Conservation (phyloP, 2,329 filamentous ascomycete species). For the Neonectria punicea region DNA sequence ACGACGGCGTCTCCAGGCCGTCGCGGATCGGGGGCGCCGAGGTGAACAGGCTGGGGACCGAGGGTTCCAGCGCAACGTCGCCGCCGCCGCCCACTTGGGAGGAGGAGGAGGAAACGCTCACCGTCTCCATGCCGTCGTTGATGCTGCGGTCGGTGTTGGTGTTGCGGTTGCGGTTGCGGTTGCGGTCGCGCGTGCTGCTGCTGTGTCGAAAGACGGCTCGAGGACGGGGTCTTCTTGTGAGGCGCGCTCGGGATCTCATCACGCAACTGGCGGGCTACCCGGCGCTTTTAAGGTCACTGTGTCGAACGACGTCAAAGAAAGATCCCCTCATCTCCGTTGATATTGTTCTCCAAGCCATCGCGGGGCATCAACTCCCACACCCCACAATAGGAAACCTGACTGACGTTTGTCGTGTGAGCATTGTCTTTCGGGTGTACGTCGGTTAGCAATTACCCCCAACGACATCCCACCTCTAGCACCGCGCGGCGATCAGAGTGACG, state of each 20-base stretch:
- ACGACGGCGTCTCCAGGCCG: constrained; percentile 73
- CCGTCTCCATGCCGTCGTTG: constrained; percentile 13
- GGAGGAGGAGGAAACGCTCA: constrained; percentile 12
- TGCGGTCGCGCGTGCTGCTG: constrained; percentile 26
- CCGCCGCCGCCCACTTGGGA: constrained; percentile 9
- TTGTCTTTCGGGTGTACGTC: constrained; percentile 39
- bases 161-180: constrained; percentile 25
- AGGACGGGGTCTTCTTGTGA: constrained; percentile 44
- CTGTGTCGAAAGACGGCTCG: constrained; percentile 47
- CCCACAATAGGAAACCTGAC: constrained; percentile 38
- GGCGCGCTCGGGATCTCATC: constrained; percentile 45
- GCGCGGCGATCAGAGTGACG: constrained; percentile 3
- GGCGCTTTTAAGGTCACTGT: constrained; percentile 31
- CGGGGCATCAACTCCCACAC: constrained; percentile 30
- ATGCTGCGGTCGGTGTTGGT: constrained; percentile 3
- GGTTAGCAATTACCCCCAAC: constrained; percentile 36
- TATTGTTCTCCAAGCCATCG: constrained; percentile 44
- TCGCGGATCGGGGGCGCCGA: constrained; percentile 72
- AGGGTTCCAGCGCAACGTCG: constrained; percentile 27
- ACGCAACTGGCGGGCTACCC: constrained; percentile 37
- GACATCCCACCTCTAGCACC: constrained; percentile 17
- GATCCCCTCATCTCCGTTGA: constrained; percentile 35
- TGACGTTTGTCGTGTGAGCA: constrained; percentile 28
- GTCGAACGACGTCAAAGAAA: constrained; percentile 20
- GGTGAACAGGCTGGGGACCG: constrained; percentile 67